Conservation (phyloP, 2,329 filamentous ascomycete species). For the Penicillium nordicum region DNA sequence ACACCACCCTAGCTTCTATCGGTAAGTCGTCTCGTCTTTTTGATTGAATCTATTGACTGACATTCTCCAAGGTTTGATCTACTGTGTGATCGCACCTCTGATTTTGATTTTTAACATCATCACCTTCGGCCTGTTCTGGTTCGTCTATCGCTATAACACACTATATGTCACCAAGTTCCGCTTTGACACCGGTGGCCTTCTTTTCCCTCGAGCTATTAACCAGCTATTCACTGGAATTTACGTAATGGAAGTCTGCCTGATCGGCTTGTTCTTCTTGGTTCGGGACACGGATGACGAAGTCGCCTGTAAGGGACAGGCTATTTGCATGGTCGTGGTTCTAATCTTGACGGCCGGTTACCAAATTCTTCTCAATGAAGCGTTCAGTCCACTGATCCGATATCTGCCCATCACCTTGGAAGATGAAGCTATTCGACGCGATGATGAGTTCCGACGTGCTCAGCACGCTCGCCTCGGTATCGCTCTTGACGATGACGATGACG, state of each 20-base stretch:
- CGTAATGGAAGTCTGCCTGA: constrained; percentile 85
- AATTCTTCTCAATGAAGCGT: constrained; percentile 73
- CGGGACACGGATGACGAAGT: constrained; percentile 52
- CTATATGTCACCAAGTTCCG: constrained; percentile 89
- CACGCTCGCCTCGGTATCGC: constrained; percentile 63
- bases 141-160: constrained; percentile 95
- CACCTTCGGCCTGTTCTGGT: constrained; percentile 87
- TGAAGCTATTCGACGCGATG: constrained; percentile 85
- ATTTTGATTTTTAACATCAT: constrained; percentile 92
- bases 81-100: constrained; percentile 81
- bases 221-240: constrained; percentile 94
- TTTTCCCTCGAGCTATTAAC: constrained; percentile 91
- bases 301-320: constrained; percentile 70
- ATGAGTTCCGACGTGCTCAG: constrained; percentile 79
- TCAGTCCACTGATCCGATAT: constrained; percentile 80
- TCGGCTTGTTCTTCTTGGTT: constrained; percentile 84
- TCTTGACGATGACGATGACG: constrained; percentile 51
- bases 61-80: constrained; percentile 60
- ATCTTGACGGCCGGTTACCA: constrained; percentile 75
- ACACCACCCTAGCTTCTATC: constrained; percentile 95
- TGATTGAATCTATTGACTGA: constrained; percentile 4
- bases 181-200: constrained; percentile 83
- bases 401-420: constrained; percentile 94
- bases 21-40: constrained; percentile 43
- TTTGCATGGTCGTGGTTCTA: constrained; percentile 75